Evolutionary conservation across 306 rosid genomes (phyloP).

Genomic region (Medicago lupulina): DNA sequence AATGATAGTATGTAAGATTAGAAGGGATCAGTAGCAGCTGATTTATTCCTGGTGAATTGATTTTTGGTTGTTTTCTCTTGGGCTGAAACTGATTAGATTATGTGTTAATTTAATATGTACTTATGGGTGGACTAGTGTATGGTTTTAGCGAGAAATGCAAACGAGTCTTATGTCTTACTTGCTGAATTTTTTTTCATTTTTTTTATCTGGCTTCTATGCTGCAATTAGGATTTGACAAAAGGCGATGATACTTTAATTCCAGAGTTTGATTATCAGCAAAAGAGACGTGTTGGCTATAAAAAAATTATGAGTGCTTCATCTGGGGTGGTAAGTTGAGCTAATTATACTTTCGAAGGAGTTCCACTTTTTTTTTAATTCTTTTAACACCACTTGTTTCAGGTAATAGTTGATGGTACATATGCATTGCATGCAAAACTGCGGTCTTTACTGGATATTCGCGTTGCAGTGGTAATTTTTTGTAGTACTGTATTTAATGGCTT

Average conservation of each 20-base stretch:
- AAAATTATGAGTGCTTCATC: slow-evolving; percentile 79
- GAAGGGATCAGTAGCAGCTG: slow-evolving; percentile 16
- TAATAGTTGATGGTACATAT: slow-evolving; percentile 95
- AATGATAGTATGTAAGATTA: slow-evolving; percentile 7
- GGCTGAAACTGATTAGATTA: slow-evolving; percentile 20
- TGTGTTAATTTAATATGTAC: slow-evolving; percentile 17
- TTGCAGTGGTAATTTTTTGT: slow-evolving; percentile 79
- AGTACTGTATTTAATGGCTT: slow-evolving; percentile 29
- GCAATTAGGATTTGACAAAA: slow-evolving; percentile 77
- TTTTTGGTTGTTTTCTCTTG: slow-evolving; percentile 27
- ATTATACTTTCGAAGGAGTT: slow-evolving; percentile 27
- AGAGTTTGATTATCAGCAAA: slow-evolving; percentile 87
- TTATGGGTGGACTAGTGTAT: slow-evolving; percentile 27
- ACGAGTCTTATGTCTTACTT: slow-evolving; percentile 30
- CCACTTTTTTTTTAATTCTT: background rate
- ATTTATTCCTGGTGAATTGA: slow-evolving; percentile 14
- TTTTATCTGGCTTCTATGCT: slow-evolving; percentile 42
- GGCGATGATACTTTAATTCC: slow-evolving; percentile 84
- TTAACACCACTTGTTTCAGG: slow-evolving; percentile 54
- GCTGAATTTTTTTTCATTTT: background rate
- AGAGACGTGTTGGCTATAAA: slow-evolving; percentile 74
- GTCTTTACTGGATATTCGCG: slow-evolving; percentile 97
- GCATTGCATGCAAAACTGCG: slow-evolving; percentile 97
- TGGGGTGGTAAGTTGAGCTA: slow-evolving; percentile 79
- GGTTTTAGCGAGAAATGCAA: slow-evolving; percentile 31